Evolutionary conservation across 2,329 filamentous ascomycete genomes (phyloP).

Genomic region (Neodidymelliopsis sp.): DNA sequence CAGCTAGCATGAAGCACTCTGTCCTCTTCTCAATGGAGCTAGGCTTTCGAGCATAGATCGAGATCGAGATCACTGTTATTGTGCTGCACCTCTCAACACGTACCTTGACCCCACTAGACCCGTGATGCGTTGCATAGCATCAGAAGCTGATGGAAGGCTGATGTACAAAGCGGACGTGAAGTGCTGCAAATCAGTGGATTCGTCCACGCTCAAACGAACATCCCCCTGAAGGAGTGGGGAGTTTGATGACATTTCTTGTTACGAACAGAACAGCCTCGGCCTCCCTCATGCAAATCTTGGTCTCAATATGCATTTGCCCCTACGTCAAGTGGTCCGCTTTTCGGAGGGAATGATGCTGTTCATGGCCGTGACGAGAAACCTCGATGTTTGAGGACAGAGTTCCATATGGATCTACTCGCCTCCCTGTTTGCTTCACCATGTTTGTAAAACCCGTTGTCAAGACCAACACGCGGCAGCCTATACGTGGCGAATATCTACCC

Average conservation of each 20-base stretch:
- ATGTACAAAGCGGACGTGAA: slow-evolving; percentile 18
- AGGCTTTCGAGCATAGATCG: slow-evolving; percentile 9
- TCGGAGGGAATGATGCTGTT: neutral
- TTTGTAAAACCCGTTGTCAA: neutral
- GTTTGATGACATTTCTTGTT: slow-evolving; percentile 12
- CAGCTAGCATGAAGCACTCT: slow-evolving; percentile 12
- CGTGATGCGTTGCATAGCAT: slow-evolving; percentile 13
- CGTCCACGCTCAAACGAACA: neutral
- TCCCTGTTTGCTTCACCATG: neutral
- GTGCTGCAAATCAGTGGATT: slow-evolving; percentile 14
- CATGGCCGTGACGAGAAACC: neutral
- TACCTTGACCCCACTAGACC: slow-evolving; percentile 9
- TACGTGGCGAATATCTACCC: slow-evolving; percentile 13
- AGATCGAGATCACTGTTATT: slow-evolving; percentile 15
- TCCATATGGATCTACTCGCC: neutral
- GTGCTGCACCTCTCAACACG: slow-evolving; percentile 1
- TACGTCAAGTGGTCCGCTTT: neutral
- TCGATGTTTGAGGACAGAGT: neutral
- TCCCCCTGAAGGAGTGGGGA: neutral
- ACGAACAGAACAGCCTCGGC: neutral
- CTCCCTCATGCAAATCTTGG: slow-evolving; percentile 2
- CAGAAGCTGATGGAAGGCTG: slow-evolving; percentile 5
- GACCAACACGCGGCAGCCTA: slow-evolving; percentile 2
- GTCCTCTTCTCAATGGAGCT: slow-evolving; percentile 13
- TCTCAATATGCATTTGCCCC: neutral